phyloP scores from a whole-genome alignment of 108 stramenopile species.

The Epithemia pelagica region DNA sequence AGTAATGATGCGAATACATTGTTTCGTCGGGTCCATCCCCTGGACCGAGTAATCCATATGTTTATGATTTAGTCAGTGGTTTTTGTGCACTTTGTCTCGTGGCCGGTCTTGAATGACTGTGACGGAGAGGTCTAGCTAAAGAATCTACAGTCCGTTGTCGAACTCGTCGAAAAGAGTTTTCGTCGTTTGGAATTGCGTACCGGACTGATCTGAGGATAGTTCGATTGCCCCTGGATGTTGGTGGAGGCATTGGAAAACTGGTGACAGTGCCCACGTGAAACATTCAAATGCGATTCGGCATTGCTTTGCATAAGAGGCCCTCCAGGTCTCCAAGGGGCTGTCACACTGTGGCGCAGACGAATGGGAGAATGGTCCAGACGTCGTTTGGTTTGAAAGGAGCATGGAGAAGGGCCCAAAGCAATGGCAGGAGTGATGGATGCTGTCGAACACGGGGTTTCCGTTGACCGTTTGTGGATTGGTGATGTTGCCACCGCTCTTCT shows the following conservation, averaged over 20 bases:
- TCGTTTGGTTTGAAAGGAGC: not conserved
- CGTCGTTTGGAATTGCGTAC: not conserved
- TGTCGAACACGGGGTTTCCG: not conserved
- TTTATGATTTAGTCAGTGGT: too few species aligned
- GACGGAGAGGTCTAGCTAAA: too few species aligned
- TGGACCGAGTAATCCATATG: too few species aligned
- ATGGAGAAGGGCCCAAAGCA: not conserved
- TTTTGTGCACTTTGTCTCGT: too few species aligned
- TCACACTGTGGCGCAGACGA: not conserved
- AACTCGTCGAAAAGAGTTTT: not conserved
- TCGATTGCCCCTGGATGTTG: not conserved
- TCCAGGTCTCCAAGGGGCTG: too few species aligned
- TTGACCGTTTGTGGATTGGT: not conserved
- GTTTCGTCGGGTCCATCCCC: too few species aligned
- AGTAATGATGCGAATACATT: too few species aligned
- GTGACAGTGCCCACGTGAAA: too few species aligned
- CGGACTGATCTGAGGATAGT: not conserved
- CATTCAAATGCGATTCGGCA: too few species aligned
- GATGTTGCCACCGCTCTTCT: conserved; percentile 11
- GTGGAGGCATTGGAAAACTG: not conserved
- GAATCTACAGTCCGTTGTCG: not conserved
- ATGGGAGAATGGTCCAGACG: not conserved
- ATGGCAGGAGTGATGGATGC: not conserved
- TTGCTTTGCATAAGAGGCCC: too few species aligned
- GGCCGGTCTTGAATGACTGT: too few species aligned